Base-by-base conservation (phyloP, 306 rosid genomes). In the Quercus aquifolioides region DNA sequence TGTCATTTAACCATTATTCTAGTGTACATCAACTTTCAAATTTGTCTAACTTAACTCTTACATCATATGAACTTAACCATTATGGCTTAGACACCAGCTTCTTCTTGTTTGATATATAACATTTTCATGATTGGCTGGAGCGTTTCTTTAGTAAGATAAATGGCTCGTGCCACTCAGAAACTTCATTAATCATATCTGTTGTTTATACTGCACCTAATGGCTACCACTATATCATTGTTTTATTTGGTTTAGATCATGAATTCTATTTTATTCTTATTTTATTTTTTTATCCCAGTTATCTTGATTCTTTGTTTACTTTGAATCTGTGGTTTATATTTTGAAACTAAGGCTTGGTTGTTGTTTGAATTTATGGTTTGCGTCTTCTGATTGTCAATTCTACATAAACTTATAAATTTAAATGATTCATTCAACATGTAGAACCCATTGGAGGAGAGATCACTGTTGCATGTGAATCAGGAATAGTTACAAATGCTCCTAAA, bases 391-490 rank as follows among this genome's bases (percentile, higher is more conserved):
- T 23, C 60, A 55, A 41, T 55, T 56, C 76, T 54, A 17, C 71
- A 43, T 55, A 17, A 14, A 17, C 67, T 62, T 86, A 31, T 28
- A n/a, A 69, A 78, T 78, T 62, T 80, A 20, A 82, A 55, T 77
- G 72, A 79, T 80, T 69, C 17, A 60, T 74, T 81, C 43, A 58
- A 56, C 80, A 68, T 69, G 60, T 87, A 94, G 97, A 92, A 83
- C 98, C 98, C 49, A 85, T 92, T 77, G 97, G 97, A 81, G 98
- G 98, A 76, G 98, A 94, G 81, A 88, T 94, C 74, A 82, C 88
- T 69, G 87, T 94, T 82, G 88, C 83, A 21, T 84, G 81, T 59
- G 97, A 91, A 87, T 82, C 85, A 67, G 84, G 81, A n/a, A 74
- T 88, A 81, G 72, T 74, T 73, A 82, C 78, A 78, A 86, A 70